A percentile compares a stretch with the other conserved stretches of the same genome.
Conservation (phyloP, 176 grass and related monocot species). For the Rhipidocladum racemiflorum region DNA sequence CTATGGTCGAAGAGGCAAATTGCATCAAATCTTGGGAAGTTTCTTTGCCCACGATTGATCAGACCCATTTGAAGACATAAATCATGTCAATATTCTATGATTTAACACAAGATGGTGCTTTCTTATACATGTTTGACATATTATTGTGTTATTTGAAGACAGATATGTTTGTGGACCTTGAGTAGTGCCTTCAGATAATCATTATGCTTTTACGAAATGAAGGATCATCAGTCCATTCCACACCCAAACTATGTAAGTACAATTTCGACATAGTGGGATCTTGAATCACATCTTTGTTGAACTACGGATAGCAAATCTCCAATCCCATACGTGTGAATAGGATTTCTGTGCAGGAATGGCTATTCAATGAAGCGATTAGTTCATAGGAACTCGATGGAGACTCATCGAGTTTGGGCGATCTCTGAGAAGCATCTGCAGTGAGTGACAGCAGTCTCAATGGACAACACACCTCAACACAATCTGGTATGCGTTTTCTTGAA, state of each 20-base stretch:
- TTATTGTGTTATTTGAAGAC: no score
- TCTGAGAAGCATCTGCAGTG: no score
- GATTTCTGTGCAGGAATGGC: conserved; percentile 37
- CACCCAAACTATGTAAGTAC: conserved; percentile 40
- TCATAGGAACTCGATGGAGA: conserved; percentile 42
- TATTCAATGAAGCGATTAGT: conserved; percentile 43
- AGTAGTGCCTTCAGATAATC: conserved; percentile 30
- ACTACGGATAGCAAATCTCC: conserved; percentile 36
- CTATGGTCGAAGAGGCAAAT: no score
- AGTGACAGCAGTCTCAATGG: conserved; percentile 61
- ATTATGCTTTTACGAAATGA: conserved; percentile 32
- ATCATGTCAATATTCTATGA: no score
- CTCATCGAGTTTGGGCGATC: no score
- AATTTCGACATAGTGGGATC: conserved; percentile 27
- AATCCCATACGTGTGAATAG: conserved; percentile 23
- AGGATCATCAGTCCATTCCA: conserved; percentile 42
- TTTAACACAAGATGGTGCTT: no score
- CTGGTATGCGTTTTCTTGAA: conserved; percentile 45
- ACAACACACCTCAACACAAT: conserved; percentile 45
- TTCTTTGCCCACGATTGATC: no score
- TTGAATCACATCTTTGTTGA: conserved; percentile 33
- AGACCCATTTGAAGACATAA: no score
- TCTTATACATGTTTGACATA: no score
- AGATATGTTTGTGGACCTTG: conserved; percentile 27
- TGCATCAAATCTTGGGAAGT: no score